Base-by-base conservation (phyloP, 495 filamentous ascomycete genomes). In the Oleoguttula mirabilis region DNA sequence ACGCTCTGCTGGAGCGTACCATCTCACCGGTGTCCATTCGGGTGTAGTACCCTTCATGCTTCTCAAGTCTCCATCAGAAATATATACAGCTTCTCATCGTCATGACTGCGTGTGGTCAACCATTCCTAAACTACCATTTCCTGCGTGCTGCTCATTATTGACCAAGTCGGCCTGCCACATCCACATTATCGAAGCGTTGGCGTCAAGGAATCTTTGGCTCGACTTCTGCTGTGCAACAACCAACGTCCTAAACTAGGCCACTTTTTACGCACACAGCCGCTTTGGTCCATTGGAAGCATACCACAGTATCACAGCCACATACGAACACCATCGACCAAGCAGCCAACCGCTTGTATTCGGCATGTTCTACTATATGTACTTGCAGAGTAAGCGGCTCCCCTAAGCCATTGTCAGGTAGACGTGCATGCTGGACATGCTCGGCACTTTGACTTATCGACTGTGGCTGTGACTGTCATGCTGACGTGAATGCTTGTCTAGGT, bases 331-430 rank as follows among this genome's bases (percentile, higher is more conserved):
- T 28, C 25, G 25, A n/a, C n/a, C n/a, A n/a, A n/a, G 25, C 36
- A 31, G 32, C n/a, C 27, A 16, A 31, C 10, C n/a, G 32, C 33
- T 28, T 43, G 39, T 16, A 50, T 24, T 22, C 21, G 43, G 48
- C 54, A 78, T 76, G 76, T 80, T 77, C 61, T 80, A 81, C 63
- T 71, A 77, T 47, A 73, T 75, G 57, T 81, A 81, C 60, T 69
- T 81, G 54, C 71, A 72, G 42, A 76, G 76, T 80, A 70, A 63
- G 76, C 46, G 19, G 28, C 34, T 30, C 25, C 7, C 25, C n/a
- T n/a, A 7, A 7, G 34, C 43, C 20, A 17, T 34, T 22, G 3
- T 28, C 25, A 41, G 30, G 31, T 14, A 45, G 17, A 2, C 11
- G 1, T 41, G 30, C 38, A 33, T 31, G 12, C 8, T 7, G 19